These are phyloP conservation scores for Ophiostoma sp. DNA, from an alignment of 2,329 filamentous ascomycete genomes.

Conservation along the genomic window DNA sequence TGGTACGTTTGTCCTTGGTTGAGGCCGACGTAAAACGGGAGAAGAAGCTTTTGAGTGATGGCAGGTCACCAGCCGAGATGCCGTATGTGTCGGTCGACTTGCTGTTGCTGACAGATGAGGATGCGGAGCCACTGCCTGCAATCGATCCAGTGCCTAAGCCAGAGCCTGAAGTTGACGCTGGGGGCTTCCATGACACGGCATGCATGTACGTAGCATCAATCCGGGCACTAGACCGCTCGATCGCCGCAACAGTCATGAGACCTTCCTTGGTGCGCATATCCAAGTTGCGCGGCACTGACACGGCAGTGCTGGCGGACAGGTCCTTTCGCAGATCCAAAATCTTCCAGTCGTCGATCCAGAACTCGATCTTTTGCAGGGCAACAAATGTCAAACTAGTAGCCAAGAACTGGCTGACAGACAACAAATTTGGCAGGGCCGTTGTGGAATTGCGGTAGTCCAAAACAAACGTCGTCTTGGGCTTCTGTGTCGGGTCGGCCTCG, in stretches of 20 bases:
- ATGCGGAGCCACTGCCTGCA: background rate
- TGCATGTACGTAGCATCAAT: constrained; percentile 89
- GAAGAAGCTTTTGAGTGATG: constrained; percentile 73
- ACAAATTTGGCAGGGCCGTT: constrained; percentile 76
- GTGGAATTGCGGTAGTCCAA: constrained; percentile 88
- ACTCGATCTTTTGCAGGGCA: constrained; percentile 76
- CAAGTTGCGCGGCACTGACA: constrained; percentile 71
- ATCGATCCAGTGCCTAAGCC: constrained; percentile 6
- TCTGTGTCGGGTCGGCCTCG: constrained; percentile 48
- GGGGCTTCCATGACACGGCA: constrained; percentile 75
- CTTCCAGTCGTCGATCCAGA: constrained; percentile 84
- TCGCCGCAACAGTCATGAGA: constrained; percentile 76
- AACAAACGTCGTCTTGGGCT: constrained; percentile 77
- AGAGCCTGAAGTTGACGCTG: constrained; percentile 35
- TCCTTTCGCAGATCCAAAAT: constrained; percentile 78
- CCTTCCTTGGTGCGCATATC: constrained; percentile 79
- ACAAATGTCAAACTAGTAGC: constrained; percentile 96
- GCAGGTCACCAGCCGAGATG: constrained; percentile 44
- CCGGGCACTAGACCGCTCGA: constrained; percentile 81
- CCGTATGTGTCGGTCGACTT: constrained; percentile 48
- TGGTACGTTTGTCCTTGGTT: constrained; percentile 49
- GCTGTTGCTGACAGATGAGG: constrained; percentile 21
- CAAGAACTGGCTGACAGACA: constrained; percentile 85
- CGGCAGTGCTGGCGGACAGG: constrained; percentile 66
- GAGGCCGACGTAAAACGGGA: constrained; percentile 56